Percentiles rank a stretch among this genome's conserved stretches.
Evolutionary conservation across 2,329 filamentous ascomycete species (phyloP).

Genomic region (Didymellaceae sp.): DNA sequence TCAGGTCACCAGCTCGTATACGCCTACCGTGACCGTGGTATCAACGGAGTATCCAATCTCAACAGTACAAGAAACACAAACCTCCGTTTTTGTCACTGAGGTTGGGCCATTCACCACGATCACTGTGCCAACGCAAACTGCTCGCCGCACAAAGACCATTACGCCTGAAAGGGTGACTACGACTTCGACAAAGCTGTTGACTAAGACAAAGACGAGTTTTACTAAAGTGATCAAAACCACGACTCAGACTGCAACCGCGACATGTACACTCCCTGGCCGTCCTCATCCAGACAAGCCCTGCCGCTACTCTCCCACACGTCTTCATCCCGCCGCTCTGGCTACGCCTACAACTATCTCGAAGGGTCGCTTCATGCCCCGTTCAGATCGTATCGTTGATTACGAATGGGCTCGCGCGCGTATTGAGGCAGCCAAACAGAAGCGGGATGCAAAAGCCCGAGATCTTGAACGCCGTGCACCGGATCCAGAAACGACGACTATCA

Average conservation of each 20-base stretch:
- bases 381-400: conserved; percentile 39
- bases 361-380: conserved; percentile 32
- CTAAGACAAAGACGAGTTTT: conserved; percentile 34
- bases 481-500: conserved; percentile 43
- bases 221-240: conserved; percentile 37
- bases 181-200: conserved; percentile 35
- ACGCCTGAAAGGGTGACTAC: conserved; percentile 37
- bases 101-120: conserved; percentile 38
- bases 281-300: conserved; percentile 44
- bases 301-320: conserved; percentile 43
- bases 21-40: conserved; percentile 43
- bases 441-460: conserved; percentile 29
- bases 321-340: conserved; percentile 39
- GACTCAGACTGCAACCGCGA: conserved; percentile 47
- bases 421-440: conserved; percentile 43
- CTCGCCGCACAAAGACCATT: conserved; percentile 40
- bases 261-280: conserved; percentile 46
- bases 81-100: conserved; percentile 32
- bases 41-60: conserved; percentile 38
- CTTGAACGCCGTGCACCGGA: conserved; percentile 47
- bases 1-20: conserved; percentile 41
- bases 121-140: conserved; percentile 43
- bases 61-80: conserved; percentile 34
- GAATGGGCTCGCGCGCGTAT: conserved; percentile 45
- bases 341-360: conserved; percentile 36